Percentiles rank a stretch among this genome's conserved stretches.
phyloP scores from a whole-genome alignment of 2,329 filamentous ascomycete species.

The Cytospora leucostoma region DNA sequence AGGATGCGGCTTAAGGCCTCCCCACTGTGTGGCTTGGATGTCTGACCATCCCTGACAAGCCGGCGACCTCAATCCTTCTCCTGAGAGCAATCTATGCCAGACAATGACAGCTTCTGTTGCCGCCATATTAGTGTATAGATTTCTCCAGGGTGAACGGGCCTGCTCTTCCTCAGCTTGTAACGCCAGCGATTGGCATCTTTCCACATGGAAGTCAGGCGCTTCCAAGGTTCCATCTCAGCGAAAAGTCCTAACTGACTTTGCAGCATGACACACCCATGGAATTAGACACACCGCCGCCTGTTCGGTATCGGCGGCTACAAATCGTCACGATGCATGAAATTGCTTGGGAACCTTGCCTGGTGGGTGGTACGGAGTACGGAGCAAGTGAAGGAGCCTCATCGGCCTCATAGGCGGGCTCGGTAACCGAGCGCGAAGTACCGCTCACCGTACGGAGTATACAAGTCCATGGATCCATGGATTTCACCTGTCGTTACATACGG shows the following conservation, averaged over 20 bases:
- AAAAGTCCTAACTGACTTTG: too few species aligned
- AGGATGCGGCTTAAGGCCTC: constrained; percentile 1
- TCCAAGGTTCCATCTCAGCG: too few species aligned
- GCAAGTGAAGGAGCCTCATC: background rate
- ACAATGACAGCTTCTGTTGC: background rate
- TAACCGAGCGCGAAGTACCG: background rate
- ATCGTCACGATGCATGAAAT: background rate
- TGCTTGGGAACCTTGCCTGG: background rate
- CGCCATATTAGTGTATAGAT: background rate
- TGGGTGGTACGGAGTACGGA: background rate
- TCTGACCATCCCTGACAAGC: background rate
- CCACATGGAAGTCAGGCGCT: too few species aligned
- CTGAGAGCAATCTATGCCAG: background rate
- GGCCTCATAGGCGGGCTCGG: background rate
- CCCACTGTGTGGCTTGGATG: background rate
- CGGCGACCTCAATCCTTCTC: background rate
- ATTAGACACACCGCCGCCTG: background rate
- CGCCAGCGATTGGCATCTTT: too few species aligned
- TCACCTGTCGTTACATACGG: too few species aligned
- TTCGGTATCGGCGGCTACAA: too few species aligned
- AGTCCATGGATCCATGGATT: too few species aligned
- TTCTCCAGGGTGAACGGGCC: too few species aligned
- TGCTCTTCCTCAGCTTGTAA: too few species aligned
- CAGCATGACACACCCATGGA: too few species aligned
- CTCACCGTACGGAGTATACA: background rate